phyloP scores from a whole-genome alignment of 495 filamentous ascomycete genomes.

The Gamarada debralockiae region DNA sequence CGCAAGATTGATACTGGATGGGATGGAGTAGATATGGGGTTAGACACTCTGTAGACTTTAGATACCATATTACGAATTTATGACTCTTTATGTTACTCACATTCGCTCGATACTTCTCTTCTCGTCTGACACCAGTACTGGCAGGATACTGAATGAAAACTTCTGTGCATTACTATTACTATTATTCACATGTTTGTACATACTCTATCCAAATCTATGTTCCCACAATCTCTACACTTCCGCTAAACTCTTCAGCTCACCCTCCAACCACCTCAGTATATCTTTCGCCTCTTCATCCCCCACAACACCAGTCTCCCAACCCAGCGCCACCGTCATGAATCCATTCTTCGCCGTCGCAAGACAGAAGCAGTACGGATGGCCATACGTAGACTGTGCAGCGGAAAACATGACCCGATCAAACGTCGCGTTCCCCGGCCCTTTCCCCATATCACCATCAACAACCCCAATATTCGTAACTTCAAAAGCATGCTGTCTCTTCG shows the following conservation, averaged over 20 bases:
- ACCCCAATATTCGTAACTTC: conserved; percentile 9
- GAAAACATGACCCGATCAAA: conserved; percentile 5
- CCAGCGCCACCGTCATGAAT: background rate
- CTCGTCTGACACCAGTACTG: no score
- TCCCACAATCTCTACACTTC: background rate
- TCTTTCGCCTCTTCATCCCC: background rate
- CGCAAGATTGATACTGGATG: background rate
- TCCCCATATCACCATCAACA: conserved; percentile 1
- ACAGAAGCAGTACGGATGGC: background rate
- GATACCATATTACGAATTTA: background rate
- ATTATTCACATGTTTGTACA: no score
- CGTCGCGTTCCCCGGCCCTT: background rate
- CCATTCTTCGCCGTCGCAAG: conserved; percentile 8
- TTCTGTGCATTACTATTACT: no score
- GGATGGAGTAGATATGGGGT: background rate
- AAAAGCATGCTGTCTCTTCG: background rate
- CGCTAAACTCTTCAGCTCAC: background rate
- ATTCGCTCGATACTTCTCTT: no score
- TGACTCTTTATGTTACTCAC: background rate
- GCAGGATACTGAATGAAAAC: no score
- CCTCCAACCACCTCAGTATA: background rate
- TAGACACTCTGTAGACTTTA: background rate
- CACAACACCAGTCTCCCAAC: background rate
- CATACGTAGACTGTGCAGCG: background rate
- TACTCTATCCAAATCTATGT: no score